Base-by-base conservation (phyloP, 1,139 yeast genomes). In the Suhomyces bribrorum region DNA sequence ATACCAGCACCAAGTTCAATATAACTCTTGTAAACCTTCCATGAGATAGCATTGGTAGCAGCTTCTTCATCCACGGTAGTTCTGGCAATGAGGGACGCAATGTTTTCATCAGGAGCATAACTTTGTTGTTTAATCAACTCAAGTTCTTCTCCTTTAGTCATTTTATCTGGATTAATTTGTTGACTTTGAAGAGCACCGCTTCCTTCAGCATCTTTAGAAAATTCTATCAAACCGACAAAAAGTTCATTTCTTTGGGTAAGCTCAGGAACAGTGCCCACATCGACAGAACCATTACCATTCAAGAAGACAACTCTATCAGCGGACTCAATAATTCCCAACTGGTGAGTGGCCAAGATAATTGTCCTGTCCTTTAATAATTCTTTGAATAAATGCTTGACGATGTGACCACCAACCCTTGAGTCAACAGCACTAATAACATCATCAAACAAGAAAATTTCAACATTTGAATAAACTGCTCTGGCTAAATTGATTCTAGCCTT, bases 1-100 rank as follows among this genome's bases (percentile, higher is more conserved):
- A 57, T 53, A 12, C 79, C 86, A 38, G 83, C 73, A 6, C 92
- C 94, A 26, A 72, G 64, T 27, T 62, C 59, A 44, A 86, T 54
- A 52, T 83, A 88, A 26, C 55, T 55, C 37, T 55, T 56, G 51
- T 69, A 69, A 14, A 71, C 61, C n/a, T 49, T 27, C 55, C 54
- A 52, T 3, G 49, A 46, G 24, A 55, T 50, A n/a, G 74, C 62
- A 50, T 70, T 69, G 22, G 66, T 61, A 8, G 71, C 69, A 37
- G 54, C 56, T 48, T 64, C 73, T 55, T 69, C 75, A 29, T 62
- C 73, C 16, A 52, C 56, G 20, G 63, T 57, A 5, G 65, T 60
- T 48, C 61, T 62, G 1, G 57, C 60, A 3, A 35, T 32, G 14
- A 45, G 32, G 28, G 44, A 43, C 8, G 26, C n/a, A 5, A 17